A percentile compares a stretch with the other conserved stretches of the same genome.
Evolutionary conservation across 805 yeast species (phyloP).

Genomic region (Myxozyma monticola): DNA sequence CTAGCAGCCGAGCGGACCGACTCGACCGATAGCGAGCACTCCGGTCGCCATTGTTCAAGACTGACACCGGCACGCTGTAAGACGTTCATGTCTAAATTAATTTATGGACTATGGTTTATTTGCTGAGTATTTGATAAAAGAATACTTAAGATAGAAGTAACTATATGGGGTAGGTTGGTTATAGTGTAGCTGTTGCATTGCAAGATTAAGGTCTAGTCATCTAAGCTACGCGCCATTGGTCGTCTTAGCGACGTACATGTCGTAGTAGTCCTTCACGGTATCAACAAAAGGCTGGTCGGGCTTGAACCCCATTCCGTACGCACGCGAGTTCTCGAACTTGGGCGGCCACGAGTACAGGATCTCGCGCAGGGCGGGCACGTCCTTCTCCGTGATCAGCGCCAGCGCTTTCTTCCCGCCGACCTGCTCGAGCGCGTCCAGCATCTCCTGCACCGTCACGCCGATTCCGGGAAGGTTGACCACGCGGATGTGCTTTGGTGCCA

Average conservation of each 20-base stretch:
- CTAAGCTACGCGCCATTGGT: no score
- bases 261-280: constrained; percentile 22
- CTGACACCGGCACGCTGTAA: no score
- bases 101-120: no score
- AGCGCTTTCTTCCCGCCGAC: constrained; percentile 31
- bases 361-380: constrained; percentile 25
- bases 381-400: constrained; percentile 24
- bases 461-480: constrained; percentile 34
- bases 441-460: constrained; percentile 32
- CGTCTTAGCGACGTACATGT: constrained; percentile 7
- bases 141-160: no score
- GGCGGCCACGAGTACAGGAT: constrained; percentile 34
- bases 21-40: no score
- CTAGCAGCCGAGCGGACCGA: no score
- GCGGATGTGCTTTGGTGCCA: constrained; percentile 21
- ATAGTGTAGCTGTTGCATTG: no score
- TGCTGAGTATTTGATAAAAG: no score
- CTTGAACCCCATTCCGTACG: constrained; percentile 20
- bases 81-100: no score
- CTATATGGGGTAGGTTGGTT: no score
- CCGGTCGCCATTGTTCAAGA: no score
- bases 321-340: constrained; percentile 27
- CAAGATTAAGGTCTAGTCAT: no score
- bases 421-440: constrained; percentile 32
- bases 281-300: constrained; percentile 23